phyloP scores from a whole-genome alignment of 176 grass and related monocot species.

The bread wheat (Triticum aestivum) region DNA sequence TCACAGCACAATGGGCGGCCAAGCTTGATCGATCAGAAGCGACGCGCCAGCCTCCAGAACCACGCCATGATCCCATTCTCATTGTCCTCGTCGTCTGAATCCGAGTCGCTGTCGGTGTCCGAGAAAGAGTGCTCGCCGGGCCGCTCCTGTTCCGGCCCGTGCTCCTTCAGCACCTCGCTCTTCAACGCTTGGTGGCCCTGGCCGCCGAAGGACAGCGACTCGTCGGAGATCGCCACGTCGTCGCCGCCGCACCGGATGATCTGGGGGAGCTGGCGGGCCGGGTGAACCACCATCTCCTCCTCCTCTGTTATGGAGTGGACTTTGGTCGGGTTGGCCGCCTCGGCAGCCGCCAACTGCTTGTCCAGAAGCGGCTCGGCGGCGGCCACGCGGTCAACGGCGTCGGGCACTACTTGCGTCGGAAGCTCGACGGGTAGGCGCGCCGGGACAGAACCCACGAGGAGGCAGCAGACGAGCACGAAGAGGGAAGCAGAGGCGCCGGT shows the following conservation, averaged over 20 bases:
- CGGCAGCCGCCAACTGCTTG: neutral
- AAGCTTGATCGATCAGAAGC: conserved; percentile 22
- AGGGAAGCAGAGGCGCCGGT: neutral
- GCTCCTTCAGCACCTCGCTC: neutral
- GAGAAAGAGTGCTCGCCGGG: conserved; percentile 8
- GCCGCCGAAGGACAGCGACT: neutral
- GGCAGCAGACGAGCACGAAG: conserved; percentile 26
- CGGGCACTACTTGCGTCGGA: neutral
- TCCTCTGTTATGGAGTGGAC: neutral
- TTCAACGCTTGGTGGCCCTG: neutral
- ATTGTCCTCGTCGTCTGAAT: conserved; percentile 44
- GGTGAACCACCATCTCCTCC: neutral
- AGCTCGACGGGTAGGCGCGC: conserved; percentile 12
- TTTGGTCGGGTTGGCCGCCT: neutral
- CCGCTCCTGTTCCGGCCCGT: neutral
- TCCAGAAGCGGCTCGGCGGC: neutral
- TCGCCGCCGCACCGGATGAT: conserved; percentile 26
- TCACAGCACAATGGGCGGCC: neutral
- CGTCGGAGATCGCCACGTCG: neutral
- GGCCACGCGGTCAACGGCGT: conserved; percentile 1
- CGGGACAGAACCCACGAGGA: conserved; percentile 17
- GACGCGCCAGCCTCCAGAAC: conserved; percentile 41
- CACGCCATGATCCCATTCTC: conserved; percentile 28
- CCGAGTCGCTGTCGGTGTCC: conserved; percentile 36
- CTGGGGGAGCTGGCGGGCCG: neutral